Conservation (phyloP, 2,329 filamentous ascomycete genomes). For the Trichoderma harzianum region DNA sequence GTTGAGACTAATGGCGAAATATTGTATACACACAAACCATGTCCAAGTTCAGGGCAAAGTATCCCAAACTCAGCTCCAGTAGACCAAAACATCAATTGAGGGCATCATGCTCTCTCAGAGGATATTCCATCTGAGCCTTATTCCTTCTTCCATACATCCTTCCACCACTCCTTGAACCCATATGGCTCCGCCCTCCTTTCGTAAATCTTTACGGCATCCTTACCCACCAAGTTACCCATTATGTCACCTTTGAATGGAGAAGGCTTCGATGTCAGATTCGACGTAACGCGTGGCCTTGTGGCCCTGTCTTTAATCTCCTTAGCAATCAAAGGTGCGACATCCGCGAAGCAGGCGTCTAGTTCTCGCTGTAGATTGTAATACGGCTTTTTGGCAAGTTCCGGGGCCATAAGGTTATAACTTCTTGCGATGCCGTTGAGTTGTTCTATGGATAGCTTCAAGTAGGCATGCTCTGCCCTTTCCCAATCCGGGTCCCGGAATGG, state of each 20-base stretch:
- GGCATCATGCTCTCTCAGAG: neutral
- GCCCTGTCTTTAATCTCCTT: constrained; percentile 70
- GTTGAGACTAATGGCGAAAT: neutral
- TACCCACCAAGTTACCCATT: constrained; percentile 57
- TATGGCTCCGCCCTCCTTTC: constrained; percentile 72
- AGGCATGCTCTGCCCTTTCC: constrained; percentile 68
- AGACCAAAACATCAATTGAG: neutral
- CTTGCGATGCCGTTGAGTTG: constrained; percentile 77
- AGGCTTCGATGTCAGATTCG: constrained; percentile 27
- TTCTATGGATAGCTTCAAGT: constrained; percentile 71
- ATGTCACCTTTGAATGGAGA: constrained; percentile 37
- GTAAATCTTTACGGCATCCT: constrained; percentile 54
- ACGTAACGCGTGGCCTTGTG: constrained; percentile 38
- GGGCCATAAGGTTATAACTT: constrained; percentile 93
- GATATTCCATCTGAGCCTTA: neutral
- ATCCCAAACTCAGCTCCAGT: neutral
- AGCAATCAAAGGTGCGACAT: constrained; percentile 75
- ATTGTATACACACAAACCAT: neutral
- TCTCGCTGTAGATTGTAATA: constrained; percentile 85
- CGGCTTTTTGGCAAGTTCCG: constrained; percentile 85
- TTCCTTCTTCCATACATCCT: constrained; percentile 62
- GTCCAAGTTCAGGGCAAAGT: neutral
- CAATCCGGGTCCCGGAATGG: constrained; percentile 79
- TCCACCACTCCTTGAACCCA: constrained; percentile 86
- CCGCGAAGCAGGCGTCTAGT: constrained; percentile 75